Evolutionary conservation across 257 asterid genomes (phyloP).

Genomic region (Solanum bulbocastanum): DNA sequence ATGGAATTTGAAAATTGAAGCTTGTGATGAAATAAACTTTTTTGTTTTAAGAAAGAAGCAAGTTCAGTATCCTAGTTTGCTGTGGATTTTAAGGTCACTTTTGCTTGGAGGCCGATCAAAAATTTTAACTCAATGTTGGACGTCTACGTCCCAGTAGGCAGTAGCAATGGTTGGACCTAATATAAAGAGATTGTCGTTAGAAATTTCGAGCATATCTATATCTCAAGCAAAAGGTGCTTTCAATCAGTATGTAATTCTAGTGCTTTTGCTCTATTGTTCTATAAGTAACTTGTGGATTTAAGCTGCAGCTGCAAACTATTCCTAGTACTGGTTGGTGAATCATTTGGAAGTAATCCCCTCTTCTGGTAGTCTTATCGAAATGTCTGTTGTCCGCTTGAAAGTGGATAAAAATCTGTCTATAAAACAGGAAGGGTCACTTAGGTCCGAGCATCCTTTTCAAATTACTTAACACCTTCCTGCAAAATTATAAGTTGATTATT

Average conservation of each 20-base stretch:
- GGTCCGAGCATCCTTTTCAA: not conserved
- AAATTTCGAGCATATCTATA: not conserved
- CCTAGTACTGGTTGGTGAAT: not conserved
- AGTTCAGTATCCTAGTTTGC: not conserved
- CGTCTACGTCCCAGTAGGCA: not conserved
- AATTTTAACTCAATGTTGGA: not conserved
- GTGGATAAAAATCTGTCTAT: not conserved
- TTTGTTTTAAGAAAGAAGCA: not conserved
- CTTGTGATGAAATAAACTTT: not conserved
- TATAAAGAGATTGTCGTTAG: not conserved
- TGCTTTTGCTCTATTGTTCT: not conserved
- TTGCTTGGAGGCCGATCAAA: not conserved
- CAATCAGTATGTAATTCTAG: not conserved
- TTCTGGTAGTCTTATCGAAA: not conserved
- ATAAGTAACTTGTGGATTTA: not conserved
- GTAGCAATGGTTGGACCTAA: not conserved
- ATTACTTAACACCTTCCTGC: not conserved
- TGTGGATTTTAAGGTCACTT: not conserved
- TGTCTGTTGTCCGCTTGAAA: not conserved
- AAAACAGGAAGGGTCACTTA: not conserved
- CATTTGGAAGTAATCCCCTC: not conserved
- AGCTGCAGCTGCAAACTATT: not conserved
- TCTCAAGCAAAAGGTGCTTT: not conserved
- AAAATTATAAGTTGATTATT: not conserved
- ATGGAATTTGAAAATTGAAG: not conserved